These are phyloP conservation scores for Quercus bicolor DNA, from an alignment of 306 rosid genomes.

Conservation along the genomic window DNA sequence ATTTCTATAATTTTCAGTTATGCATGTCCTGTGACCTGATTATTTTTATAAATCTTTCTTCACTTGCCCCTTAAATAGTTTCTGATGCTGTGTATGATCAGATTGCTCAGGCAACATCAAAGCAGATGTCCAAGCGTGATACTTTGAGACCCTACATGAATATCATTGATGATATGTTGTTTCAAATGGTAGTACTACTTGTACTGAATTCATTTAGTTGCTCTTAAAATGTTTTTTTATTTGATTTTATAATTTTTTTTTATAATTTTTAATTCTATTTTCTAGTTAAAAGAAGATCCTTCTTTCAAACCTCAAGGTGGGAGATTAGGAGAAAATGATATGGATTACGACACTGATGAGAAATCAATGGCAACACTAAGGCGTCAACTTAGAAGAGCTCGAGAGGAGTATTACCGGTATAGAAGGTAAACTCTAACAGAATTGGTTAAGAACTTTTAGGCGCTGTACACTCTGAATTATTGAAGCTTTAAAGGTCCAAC, in stretches of 20 bases:
- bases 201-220: constrained; percentile 1
- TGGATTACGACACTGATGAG: constrained; percentile 97
- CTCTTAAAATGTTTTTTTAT: constrained; percentile 4
- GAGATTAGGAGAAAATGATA: constrained; percentile 77
- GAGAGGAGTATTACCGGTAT: constrained; percentile 86
- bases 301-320: constrained; percentile 98
- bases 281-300: constrained; percentile 87
- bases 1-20: neutral
- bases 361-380: constrained; percentile 96
- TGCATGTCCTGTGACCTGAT: neutral
- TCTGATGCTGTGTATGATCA: constrained; percentile 8
- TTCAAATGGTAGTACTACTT: constrained; percentile 59
- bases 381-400: constrained; percentile 87
- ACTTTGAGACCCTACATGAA: constrained; percentile 89
- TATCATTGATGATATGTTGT: constrained; percentile 69
- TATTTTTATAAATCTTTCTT: neutral
- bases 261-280: constrained; percentile 3
- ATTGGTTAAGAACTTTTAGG: neutral
- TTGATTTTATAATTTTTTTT: constrained; percentile 11
- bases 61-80: neutral
- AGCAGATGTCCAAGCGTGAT: constrained; percentile 91
- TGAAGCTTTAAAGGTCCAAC: neutral
- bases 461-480: neutral
- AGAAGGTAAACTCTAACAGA: constrained; percentile 57
- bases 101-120: constrained; percentile 99